Base-by-base conservation (phyloP, 495 filamentous ascomycete species). In the Podospora bellae-mahoneyi region DNA sequence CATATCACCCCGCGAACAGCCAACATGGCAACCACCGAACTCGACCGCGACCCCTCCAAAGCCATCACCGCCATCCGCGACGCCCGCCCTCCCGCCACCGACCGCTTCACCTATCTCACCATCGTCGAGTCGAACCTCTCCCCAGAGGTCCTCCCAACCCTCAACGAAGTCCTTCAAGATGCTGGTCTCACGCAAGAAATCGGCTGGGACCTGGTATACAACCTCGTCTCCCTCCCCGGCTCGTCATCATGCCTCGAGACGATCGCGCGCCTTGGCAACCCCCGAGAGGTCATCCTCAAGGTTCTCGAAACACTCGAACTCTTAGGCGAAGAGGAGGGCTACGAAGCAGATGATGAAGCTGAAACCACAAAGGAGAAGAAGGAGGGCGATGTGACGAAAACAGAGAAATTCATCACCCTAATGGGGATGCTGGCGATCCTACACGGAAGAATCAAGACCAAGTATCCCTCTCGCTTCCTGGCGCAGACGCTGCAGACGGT, bases 151-250 rank as follows among this genome's bases (percentile, higher is more conserved):
- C 83, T 97, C 13, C 91, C 92, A 4, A 83, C 86, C 3, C 81
- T 97, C 56, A 89, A 96, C 73, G 83, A 87, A 6, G 84, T 96
- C 48, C 82, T 97, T 61, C 92, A 96, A 77, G 90, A 96, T 87
- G 86, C 88, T 57, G 86, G 85, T 59, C 84, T 99, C 64, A 94
- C 94, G 0, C 88, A 87, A 60, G 93, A 97, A 69, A 97, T 99
- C 73, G 96, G 95, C 59, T 99, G 95, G 95, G 95, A 99, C 74
- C 78, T 99, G 56, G 90, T 99, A 7, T 89, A 91, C 74, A 85
- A 96, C 60, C 86, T 99, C 2, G 81, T 97, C 20, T 89, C 91
- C 19, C 86, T 97, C 0, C 88, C 90, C 1, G 88, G 85, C 48
- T 91, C 89, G 3, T 85, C 88, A 54, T 79, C 85, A 72, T 96